These are phyloP conservation scores for Tolypocladium paradoxum DNA, from an alignment of 2,329 filamentous ascomycete species.

Conservation along the genomic window DNA sequence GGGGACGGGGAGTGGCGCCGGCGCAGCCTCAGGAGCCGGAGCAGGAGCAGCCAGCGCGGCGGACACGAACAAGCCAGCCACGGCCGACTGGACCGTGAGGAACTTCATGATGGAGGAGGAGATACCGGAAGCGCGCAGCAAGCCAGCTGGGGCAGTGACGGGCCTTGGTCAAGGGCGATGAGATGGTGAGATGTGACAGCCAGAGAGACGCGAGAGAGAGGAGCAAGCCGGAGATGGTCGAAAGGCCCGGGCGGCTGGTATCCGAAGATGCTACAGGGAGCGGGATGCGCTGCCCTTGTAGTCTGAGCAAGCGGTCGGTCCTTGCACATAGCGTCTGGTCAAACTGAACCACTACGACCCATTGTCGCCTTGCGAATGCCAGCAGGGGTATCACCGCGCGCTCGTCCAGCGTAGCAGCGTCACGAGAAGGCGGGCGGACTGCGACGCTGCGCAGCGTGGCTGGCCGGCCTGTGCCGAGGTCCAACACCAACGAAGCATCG, in stretches of 20 bases:
- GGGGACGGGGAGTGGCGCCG: slow-evolving; percentile 9
- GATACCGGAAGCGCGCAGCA: not conserved
- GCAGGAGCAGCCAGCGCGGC: slow-evolving; percentile 11
- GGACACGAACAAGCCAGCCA: slow-evolving; percentile 4
- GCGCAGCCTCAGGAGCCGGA: slow-evolving; percentile 7
- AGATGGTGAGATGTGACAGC: not conserved
- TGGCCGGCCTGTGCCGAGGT: no score
- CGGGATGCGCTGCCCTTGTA: not conserved
- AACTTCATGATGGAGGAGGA: not conserved
- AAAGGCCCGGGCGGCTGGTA: not conserved
- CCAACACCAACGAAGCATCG: no score
- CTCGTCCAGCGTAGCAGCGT: not conserved
- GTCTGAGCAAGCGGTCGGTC: not conserved
- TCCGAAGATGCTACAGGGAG: not conserved
- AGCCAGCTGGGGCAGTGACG: not conserved
- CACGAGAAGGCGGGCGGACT: not conserved
- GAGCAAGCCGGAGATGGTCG: not conserved
- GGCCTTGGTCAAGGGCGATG: not conserved
- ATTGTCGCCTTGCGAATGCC: not conserved
- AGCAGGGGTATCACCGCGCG: not conserved
- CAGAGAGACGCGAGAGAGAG: not conserved
- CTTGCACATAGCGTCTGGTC: not conserved
- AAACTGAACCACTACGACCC: not conserved
- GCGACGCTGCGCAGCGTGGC: not conserved
- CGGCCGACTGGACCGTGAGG: not conserved